Evolutionary conservation across 306 rosid species (phyloP).

Genomic region (Amphicarpaea edgeworthii): DNA sequence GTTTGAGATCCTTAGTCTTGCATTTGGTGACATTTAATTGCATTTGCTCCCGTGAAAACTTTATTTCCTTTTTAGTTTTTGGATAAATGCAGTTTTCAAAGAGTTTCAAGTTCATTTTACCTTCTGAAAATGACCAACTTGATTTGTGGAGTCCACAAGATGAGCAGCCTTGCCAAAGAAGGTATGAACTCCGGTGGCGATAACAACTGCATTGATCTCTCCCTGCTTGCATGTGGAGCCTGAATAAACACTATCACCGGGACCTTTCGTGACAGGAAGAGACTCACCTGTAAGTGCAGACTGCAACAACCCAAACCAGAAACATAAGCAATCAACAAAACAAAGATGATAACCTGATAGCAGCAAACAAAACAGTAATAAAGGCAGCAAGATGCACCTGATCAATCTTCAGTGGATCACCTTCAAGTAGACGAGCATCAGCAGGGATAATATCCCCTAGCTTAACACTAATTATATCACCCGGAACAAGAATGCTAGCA

Average conservation of each 20-base stretch:
- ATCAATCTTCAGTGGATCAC: constrained; percentile 85
- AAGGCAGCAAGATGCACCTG: constrained; percentile 59
- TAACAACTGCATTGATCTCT: constrained; percentile 83
- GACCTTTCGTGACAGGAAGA: constrained; percentile 79
- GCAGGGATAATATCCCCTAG: constrained; percentile 92
- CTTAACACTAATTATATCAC: constrained; percentile 79
- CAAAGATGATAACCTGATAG: not conserved
- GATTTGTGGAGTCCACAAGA: constrained; percentile 80
- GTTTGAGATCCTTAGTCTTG: not conserved
- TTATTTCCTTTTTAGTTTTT: not conserved
- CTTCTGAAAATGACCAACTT: constrained; percentile 89
- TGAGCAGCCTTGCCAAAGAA: constrained; percentile 93
- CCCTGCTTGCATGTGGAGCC: constrained; percentile 95
- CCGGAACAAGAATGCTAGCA: constrained; percentile 82
- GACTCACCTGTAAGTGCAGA: constrained; percentile 89
- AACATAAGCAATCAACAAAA: constrained; percentile 35
- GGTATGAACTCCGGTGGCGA: constrained; percentile 89
- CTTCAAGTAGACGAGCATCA: constrained; percentile 85
- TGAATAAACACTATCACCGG: constrained; percentile 71
- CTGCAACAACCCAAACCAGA: constrained; percentile 51
- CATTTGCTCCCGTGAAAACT: too few relatives aligned
- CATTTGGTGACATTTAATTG: not conserved
- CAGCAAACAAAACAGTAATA: constrained; percentile 11
- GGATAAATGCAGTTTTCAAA: not conserved
- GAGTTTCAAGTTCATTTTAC: constrained; percentile 46